These are phyloP conservation scores for Fusarium globosum DNA, from an alignment of 2,329 filamentous ascomycete genomes.

Conservation along the genomic window DNA sequence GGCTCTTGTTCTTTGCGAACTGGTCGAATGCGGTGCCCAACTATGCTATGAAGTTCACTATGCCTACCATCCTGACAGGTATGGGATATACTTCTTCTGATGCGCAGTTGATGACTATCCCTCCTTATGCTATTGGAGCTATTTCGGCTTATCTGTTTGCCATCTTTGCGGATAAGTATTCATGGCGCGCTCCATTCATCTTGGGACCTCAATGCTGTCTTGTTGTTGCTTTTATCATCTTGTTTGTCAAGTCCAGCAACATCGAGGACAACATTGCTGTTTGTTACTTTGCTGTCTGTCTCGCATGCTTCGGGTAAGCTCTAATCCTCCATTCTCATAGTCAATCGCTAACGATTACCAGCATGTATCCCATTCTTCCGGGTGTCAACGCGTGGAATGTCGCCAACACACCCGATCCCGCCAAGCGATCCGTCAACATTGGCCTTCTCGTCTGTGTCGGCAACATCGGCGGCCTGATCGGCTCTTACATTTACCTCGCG, in stretches of 20 bases:
- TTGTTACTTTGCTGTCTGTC: slow-evolving; percentile 17
- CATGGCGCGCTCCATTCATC: slow-evolving; percentile 16
- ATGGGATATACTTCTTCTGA: slow-evolving; percentile 54
- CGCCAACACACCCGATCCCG: slow-evolving; percentile 51
- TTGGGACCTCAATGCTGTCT: slow-evolving; percentile 19
- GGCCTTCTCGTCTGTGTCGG: slow-evolving; percentile 55
- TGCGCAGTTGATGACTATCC: slow-evolving; percentile 44
- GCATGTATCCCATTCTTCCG: slow-evolving; percentile 54
- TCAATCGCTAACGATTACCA: background rate
- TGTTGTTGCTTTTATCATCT: slow-evolving; percentile 8
- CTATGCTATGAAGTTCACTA: slow-evolving; percentile 50
- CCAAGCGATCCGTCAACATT: slow-evolving; percentile 56
- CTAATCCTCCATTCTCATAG: fast-evolving
- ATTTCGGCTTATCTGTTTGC: slow-evolving; percentile 20
- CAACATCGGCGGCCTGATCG: slow-evolving; percentile 15
- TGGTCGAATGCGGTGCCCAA: slow-evolving; percentile 55
- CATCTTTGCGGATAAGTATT: slow-evolving; percentile 19
- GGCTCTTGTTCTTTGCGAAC: slow-evolving; percentile 55
- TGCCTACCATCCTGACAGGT: slow-evolving; percentile 54
- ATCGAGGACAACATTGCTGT: slow-evolving; percentile 14
- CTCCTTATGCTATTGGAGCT: slow-evolving; percentile 16
- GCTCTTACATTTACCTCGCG: slow-evolving; percentile 18
- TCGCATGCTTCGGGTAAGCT: slow-evolving; percentile 21
- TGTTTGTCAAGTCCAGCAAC: slow-evolving; percentile 10
- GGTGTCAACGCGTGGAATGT: slow-evolving; percentile 56